Conservation (phyloP, 331 rosid genomes). For the Rosa hybrid region DNA sequence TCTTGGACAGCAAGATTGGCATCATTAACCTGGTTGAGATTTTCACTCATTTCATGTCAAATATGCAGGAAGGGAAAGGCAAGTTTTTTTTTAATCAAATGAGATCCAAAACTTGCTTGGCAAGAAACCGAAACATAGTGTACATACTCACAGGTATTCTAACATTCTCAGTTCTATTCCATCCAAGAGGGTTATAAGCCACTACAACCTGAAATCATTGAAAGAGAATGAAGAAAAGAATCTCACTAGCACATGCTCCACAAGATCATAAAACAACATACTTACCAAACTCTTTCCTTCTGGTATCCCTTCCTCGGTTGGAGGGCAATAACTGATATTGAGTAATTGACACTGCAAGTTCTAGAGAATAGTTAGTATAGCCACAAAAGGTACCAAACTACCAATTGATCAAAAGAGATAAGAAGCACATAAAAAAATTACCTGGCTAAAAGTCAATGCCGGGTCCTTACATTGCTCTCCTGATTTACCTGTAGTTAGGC, state of each 20-base stretch:
- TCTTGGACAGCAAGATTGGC: constrained; percentile 67
- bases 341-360: constrained; percentile 68
- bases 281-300: constrained; percentile 64
- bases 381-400: constrained; percentile 8
- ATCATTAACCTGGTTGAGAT: constrained; percentile 56
- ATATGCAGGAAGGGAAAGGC: neutral
- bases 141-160: constrained; percentile 63
- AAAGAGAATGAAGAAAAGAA: neutral
- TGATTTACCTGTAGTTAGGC: constrained; percentile 47
- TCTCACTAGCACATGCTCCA: neutral
- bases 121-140: neutral
- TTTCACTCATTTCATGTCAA: neutral
- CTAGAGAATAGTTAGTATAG: neutral
- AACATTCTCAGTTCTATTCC: constrained; percentile 66
- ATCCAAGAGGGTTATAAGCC: constrained; percentile 74
- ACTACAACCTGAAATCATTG: constrained; percentile 55
- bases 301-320: constrained; percentile 53
- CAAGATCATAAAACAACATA: neutral
- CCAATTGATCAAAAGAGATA: neutral
- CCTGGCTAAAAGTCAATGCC: constrained; percentile 58
- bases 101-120: neutral
- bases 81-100: neutral
- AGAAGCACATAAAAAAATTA: constrained; percentile 27
- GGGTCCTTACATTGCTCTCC: constrained; percentile 36
- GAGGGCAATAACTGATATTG: constrained; percentile 90